These are phyloP conservation scores for Gnomoniopsis smithogilvyi DNA, from an alignment of 2,329 filamentous ascomycete species.

Conservation along the genomic window DNA sequence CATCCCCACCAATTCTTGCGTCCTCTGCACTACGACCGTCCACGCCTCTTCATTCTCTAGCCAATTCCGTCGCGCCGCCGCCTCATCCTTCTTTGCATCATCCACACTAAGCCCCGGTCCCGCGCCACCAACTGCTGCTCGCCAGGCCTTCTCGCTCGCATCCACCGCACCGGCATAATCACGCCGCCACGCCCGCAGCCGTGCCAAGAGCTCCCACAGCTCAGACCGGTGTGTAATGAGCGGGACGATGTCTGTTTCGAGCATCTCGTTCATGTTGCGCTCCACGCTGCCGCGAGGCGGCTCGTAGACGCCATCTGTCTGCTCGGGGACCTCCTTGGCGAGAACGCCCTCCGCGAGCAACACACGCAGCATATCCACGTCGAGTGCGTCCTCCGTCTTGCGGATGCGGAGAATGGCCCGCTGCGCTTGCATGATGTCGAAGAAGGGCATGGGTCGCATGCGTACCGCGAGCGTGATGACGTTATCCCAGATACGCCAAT, in stretches of 20 bases:
- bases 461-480: conserved; percentile 83
- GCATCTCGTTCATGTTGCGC: conserved; percentile 63
- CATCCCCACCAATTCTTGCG: conserved; percentile 75
- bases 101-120: conserved; percentile 33
- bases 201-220: conserved; percentile 73
- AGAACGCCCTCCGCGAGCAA: conserved; percentile 70
- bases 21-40: conserved; percentile 71
- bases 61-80: conserved; percentile 43
- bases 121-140: conserved; percentile 60
- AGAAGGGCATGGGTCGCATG: conserved; percentile 69
- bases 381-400: conserved; percentile 74
- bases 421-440: conserved; percentile 73
- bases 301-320: conserved; percentile 28
- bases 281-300: conserved; percentile 57
- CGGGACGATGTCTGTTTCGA: conserved; percentile 74
- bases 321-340: conserved; percentile 34
- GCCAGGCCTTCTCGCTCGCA: conserved; percentile 87
- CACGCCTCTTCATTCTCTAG: conserved; percentile 62
- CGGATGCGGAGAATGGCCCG: conserved; percentile 74
- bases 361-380: conserved; percentile 67
- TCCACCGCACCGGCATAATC: conserved; percentile 72
- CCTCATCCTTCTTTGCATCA: conserved; percentile 12
- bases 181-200: conserved; percentile 69
- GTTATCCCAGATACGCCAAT: conserved; percentile 96
- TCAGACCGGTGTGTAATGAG: conserved; percentile 77